Conservation (phyloP, 2,329 filamentous ascomycete genomes). For the Grosmannia huntii region DNA sequence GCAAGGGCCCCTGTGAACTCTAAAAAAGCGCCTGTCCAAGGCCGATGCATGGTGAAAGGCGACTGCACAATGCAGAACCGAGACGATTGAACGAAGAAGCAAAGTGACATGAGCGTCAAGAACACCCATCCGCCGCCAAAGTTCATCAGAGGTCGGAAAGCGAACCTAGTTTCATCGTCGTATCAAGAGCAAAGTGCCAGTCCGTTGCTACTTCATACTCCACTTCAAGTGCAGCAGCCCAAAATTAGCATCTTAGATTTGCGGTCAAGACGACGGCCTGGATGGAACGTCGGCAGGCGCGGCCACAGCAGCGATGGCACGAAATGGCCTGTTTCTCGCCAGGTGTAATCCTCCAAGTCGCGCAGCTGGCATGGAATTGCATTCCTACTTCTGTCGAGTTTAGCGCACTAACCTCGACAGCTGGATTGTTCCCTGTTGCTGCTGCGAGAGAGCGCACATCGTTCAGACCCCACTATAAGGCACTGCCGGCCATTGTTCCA, state of each 20-base stretch:
- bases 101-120: neutral
- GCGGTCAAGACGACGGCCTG: neutral
- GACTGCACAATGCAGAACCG: too few species aligned
- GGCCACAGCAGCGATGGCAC: too few species aligned
- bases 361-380: too few species aligned
- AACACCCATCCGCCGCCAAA: too few species aligned
- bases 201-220: neutral
- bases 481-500: neutral
- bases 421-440: neutral
- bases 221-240: neutral
- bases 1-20: too few species aligned
- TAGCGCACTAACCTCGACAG: neutral
- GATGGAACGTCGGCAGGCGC: too few species aligned
- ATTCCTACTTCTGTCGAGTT: too few species aligned
- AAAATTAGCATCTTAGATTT: neutral
- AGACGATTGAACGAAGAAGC: neutral
- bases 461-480: neutral
- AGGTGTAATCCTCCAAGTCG: too few species aligned
- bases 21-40: too few species aligned
- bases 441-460: neutral
- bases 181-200: neutral
- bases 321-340: too few species aligned
- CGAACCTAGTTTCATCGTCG: neutral
- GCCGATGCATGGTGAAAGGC: too few species aligned
- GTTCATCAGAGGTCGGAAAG: too few species aligned